A percentile compares a stretch with the other conserved stretches of the same genome.
phyloP scores from a whole-genome alignment of 495 filamentous ascomycete genomes.

The Chaetomidium leptoderma region DNA sequence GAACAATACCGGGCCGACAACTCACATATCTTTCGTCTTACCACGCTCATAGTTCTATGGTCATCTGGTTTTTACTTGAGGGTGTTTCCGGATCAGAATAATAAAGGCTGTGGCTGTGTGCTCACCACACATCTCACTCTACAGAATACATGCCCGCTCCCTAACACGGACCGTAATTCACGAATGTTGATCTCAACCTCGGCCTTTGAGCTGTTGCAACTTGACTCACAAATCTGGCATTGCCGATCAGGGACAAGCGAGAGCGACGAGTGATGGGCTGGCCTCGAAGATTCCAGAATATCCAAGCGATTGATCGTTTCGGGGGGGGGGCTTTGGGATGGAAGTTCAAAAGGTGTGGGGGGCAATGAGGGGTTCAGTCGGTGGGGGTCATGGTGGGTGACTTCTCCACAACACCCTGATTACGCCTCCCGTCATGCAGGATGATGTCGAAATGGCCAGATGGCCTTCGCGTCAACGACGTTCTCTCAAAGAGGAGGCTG shows the following conservation, averaged over 20 bases:
- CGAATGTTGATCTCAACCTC: too few relatives aligned
- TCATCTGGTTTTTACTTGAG: neutral
- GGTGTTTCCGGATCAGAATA: too few relatives aligned
- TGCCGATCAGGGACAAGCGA: too few relatives aligned
- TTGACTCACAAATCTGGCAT: too few relatives aligned
- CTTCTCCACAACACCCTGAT: neutral
- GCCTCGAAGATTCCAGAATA: neutral
- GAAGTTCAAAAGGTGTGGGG: neutral
- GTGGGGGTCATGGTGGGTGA: neutral
- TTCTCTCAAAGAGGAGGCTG: neutral
- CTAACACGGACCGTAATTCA: too few relatives aligned
- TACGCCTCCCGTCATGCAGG: neutral
- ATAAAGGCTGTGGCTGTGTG: too few relatives aligned
- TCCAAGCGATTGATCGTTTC: too few relatives aligned
- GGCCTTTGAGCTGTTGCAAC: too few relatives aligned
- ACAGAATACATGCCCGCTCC: too few relatives aligned
- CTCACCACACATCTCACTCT: too few relatives aligned
- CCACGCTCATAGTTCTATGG: neutral
- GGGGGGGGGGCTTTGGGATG: too few relatives aligned
- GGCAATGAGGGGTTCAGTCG: neutral
- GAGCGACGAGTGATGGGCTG: too few relatives aligned
- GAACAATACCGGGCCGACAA: neutral
- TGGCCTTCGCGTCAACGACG: neutral
- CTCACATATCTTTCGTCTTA: neutral
- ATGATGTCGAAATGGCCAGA: conserved; percentile 14